These are phyloP conservation scores for Dendrocalamus sinicus DNA, from an alignment of 176 grass and related monocot species.

Conservation along the genomic window DNA sequence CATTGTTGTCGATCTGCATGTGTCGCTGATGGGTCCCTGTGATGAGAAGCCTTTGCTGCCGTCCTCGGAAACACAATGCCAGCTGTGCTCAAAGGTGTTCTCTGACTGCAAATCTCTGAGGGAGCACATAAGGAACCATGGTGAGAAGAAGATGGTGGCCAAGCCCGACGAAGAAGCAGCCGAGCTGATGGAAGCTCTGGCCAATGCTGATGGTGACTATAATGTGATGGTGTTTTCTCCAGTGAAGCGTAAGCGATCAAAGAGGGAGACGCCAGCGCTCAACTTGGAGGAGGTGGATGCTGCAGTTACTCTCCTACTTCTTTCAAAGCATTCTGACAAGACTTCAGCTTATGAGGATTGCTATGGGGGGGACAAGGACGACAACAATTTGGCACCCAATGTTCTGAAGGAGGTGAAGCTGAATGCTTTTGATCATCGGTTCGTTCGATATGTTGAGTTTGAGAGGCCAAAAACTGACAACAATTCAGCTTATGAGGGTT, in stretches of 20 bases:
- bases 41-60: constrained; percentile 21
- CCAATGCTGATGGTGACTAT: background rate
- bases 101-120: constrained; percentile 29
- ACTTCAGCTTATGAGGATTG: constrained; percentile 35
- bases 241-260: constrained; percentile 49
- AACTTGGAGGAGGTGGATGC: constrained; percentile 43
- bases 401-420: constrained; percentile 11
- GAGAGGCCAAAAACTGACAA: constrained; percentile 22
- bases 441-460: constrained; percentile 10
- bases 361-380: background rate
- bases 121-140: constrained; percentile 2
- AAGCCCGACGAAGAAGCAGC: constrained; percentile 35
- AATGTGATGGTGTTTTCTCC: constrained; percentile 27
- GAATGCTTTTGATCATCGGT: constrained; percentile 10
- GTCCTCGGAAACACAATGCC: constrained; percentile 5
- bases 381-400: background rate
- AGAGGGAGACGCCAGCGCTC: background rate
- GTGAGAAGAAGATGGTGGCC: constrained; percentile 17
- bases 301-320: constrained; percentile 37
- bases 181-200: constrained; percentile 9
- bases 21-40: constrained; percentile 22
- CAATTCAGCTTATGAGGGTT: constrained; percentile 27
- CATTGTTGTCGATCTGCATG: background rate
- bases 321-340: constrained; percentile 28
- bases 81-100: constrained; percentile 42